Conservation (phyloP, 108 stramenopile genomes). For the Parmales sp. region DNA sequence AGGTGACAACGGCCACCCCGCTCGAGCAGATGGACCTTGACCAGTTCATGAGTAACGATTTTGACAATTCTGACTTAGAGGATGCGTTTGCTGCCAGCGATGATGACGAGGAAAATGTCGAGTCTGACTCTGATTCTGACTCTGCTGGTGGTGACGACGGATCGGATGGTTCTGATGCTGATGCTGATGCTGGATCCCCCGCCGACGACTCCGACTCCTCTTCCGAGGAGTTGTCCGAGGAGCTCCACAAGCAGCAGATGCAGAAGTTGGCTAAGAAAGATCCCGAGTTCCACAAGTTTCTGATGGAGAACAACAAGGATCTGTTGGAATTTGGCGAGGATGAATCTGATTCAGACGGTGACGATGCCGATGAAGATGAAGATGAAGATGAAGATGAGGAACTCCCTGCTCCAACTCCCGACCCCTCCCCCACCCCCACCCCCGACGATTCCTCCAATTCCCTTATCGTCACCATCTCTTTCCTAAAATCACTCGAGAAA, state of each 20-base stretch:
- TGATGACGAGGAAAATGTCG: slow-evolving; percentile 14
- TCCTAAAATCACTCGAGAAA: slow-evolving; percentile 33
- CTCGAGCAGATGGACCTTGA: slow-evolving; percentile 38
- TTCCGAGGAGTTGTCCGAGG: slow-evolving; percentile 37
- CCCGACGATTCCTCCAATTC: neutral
- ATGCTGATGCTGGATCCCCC: neutral
- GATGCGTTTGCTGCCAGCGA: neutral
- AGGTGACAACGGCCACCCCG: slow-evolving; percentile 14
- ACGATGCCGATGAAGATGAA: slow-evolving; percentile 13
- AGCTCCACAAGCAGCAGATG: slow-evolving; percentile 62
- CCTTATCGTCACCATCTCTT: neutral
- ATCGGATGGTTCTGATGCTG: neutral
- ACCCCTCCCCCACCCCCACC: neutral
- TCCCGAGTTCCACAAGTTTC: slow-evolving; percentile 79
- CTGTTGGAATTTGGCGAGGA: slow-evolving; percentile 60
- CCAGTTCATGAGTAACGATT: slow-evolving; percentile 26
- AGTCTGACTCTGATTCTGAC: neutral
- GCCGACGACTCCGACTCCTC: neutral
- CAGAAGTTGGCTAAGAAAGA: slow-evolving; percentile 58
- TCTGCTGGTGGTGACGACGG: slow-evolving; percentile 11
- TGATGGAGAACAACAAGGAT: slow-evolving; percentile 66
- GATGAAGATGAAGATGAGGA: slow-evolving; percentile 28
- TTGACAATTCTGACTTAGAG: slow-evolving; percentile 26
- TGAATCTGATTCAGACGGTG: slow-evolving; percentile 39
- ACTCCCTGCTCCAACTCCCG: neutral